Evolutionary conservation across 371 early-diverging fungal genomes (phyloP), one percentile per base, ranked within the genome.

Genomic region (Apophysomyces trapeziformis): DNA sequence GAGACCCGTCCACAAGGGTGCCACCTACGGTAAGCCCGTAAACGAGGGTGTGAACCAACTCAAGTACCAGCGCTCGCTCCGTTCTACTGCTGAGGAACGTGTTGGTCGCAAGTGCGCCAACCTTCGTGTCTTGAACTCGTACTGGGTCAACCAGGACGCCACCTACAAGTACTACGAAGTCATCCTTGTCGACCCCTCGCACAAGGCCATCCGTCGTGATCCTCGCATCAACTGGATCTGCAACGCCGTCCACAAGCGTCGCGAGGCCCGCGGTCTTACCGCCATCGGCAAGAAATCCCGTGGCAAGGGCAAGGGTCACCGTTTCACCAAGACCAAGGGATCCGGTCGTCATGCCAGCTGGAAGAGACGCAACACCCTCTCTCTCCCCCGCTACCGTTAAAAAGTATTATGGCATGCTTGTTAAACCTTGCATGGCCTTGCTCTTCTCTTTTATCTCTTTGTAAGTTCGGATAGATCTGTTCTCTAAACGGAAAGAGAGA

Each of bases 81-180:
- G 93, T 64, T 89, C 94, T 69, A 90, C 91, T 62, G 99, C 98
- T 67, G 99, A 99, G 89, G 94, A 96, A 81, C 94, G 96, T 85
- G 96, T 97, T 58, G 99, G 99, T 68, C 91, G 94, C 81, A 91
- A 89, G 77, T 96, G 96, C 87, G 90, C 87, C 67, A 96, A 95
- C 90, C 85, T 99, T 71, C 93, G 99, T 71, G 96, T 99, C 68
- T 86, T 99, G 63, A 98, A 96, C 93, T 96, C 96, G 57, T 99
- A 99, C 95, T 98, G 99, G 99, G 92, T 99, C 67, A 97, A 97
- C 93, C 92, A 95, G 86, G 99, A 99, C 83, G 85, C 96, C 68
- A 94, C 96, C 77, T 99, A 93, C 93, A 99, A 99, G 90, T 97
- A 92, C 92, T 99, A 84, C 81, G 99, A 99, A 85, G 97, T 99